Evolutionary conservation across 495 filamentous ascomycete genomes (phyloP), one percentile per base, ranked within the genome.

Genomic region (Choiromyces venosus): DNA sequence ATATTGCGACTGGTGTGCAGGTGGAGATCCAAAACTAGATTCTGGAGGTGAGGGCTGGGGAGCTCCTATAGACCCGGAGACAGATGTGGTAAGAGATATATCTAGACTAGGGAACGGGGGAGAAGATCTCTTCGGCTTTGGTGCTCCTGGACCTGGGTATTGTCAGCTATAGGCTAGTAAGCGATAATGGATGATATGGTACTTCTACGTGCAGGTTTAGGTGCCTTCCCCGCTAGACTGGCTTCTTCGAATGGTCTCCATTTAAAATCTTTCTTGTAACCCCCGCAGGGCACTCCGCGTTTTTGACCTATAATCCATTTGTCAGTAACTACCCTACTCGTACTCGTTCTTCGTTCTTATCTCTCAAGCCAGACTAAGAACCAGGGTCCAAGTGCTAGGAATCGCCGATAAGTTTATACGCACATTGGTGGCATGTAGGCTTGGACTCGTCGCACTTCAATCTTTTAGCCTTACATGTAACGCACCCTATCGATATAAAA

Each of bases 201-300:
- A 78, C 79, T 73, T 78, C 81, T 81, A 64, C 73, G 73, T 39
- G 35, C 12, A 35, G 70, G n/a, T 35, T 81, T 81, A 65, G 79
- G 69, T 65, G 82, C 78, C 75, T 87, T 89, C 68, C 84, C 84
- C n/a, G 82, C 82, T 72, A 91, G 83, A 68, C 83, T 88, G 67
- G 86, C 84, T 78, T 93, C 91, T 78, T 91, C 91, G 76, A 93
- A 92, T 2, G 90, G 86, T 42, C 90, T 86, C 91, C 91, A 93
- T 86, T 93, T 93, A 83, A 92, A 92, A 78, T 92, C 90, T 82
- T 91, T 94, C 80, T 89, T 91, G 81, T 93, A 94, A 25, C 91
- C 91, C 40, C 91, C 91, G 80, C 91, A 94, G 21, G 83, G 80
- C 21, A 93, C 91, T 70, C 87, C 89, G 37, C 92, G 87, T 70